Base-by-base conservation (phyloP, 345 rosid genomes). In the Populus davidiana region DNA sequence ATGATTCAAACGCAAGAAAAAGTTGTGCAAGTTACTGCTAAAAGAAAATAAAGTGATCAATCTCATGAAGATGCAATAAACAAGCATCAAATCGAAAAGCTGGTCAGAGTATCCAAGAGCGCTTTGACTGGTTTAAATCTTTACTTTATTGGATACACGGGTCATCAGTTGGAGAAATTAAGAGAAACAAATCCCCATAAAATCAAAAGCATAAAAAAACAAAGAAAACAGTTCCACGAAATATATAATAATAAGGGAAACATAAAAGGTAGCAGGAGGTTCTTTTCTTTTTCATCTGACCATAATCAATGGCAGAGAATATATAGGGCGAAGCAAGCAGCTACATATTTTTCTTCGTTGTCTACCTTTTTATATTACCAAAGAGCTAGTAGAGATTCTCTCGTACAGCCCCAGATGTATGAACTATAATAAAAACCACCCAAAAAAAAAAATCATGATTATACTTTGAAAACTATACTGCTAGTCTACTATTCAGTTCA, bases 381-480 rank as follows among this genome's bases (percentile, higher is more conserved):
- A 12, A 73, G 74, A 74, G 89, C 88, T 82, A 56, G 62, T 81
- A 11, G 87, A 87, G 88, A 89, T 89, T 87, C 87, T 84, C 85
- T 79, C 80, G 25, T 77, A 59, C 78, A 78, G 78, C 87, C 47
- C 78, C 74, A 79, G 7, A 75, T 77, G 73, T 56, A 3, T 71
- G 81, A 63, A 77, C 21, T n/a, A 2, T 9, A 59, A 70, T 1
- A 67, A 72, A 25, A 68, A 20, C 29, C n/a, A 18, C 54, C 33
- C 31, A 77, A 2, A 70, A 62, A 74, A n/a, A 3, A 68, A 33
- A 56, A 41, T 41, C 36, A 18, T 35, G 20, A 47, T 62, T 63
- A 50, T 14, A 18, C 52, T 12, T 75, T 70, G 20, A 76, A 65
- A 7, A 65, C 78, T 73, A 20, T 8, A 67, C 69, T 65, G 20